Percentiles rank a stretch among this genome's conserved stretches.
Evolutionary conservation across 306 rosid genomes (phyloP).

Genomic region (Castanospermum australe): DNA sequence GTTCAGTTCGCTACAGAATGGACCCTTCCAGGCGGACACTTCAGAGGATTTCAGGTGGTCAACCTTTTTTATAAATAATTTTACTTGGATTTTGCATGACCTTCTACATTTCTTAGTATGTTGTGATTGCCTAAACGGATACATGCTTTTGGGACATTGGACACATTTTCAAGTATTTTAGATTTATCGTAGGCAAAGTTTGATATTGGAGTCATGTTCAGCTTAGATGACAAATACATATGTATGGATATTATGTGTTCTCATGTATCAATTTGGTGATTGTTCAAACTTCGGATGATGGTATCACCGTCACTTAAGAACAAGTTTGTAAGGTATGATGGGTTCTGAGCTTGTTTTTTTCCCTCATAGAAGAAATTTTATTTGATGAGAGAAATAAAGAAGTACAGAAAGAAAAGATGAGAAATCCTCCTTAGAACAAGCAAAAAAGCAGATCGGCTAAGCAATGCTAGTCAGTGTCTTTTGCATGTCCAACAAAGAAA

Average conservation of each 20-base stretch:
- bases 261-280: not conserved
- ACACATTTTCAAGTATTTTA: not conserved
- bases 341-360: not conserved
- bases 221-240: not conserved
- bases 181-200: not conserved
- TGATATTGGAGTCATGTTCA: not conserved
- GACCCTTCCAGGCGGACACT: slow-evolving; percentile 86
- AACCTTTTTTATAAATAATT: not conserved
- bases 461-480: not conserved
- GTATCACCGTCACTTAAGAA: not conserved
- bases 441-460: not conserved
- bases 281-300: not conserved
- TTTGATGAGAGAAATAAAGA: not conserved
- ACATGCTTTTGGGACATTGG: not conserved
- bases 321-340: not conserved
- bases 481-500: not conserved
- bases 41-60: slow-evolving; percentile 77
- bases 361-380: not conserved
- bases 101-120: slow-evolving; percentile 12
- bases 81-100: not conserved
- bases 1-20: slow-evolving; percentile 72
- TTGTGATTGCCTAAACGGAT: slow-evolving; percentile 1
- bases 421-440: not conserved
- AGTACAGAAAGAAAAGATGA: not conserved
- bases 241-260: not conserved